Percentiles rank a stretch among this genome's conserved stretches.
Evolutionary conservation across 352 stramenopile genomes (phyloP).

Genomic region (Phytophthora litchii): DNA sequence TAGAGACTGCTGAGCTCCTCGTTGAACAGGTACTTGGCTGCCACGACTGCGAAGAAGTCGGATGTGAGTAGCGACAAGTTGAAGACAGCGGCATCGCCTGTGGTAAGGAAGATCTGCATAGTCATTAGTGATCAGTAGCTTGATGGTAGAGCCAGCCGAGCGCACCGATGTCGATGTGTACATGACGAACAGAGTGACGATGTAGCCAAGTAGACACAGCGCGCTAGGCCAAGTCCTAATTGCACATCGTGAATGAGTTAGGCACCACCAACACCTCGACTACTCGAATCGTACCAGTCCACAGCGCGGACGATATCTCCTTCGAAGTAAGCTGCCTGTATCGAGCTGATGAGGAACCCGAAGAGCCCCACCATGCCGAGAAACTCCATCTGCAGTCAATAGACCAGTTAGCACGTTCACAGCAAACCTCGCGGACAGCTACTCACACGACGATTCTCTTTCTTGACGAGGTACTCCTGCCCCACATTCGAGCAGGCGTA

Average conservation of each 20-base stretch:
- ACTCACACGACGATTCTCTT: constrained; percentile 63
- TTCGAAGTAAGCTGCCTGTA: constrained; percentile 91
- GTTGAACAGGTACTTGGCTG: constrained; percentile 89
- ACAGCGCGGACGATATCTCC: constrained; percentile 42
- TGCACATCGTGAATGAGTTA: constrained; percentile 12
- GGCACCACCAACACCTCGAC: constrained; percentile 5
- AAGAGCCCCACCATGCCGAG: constrained; percentile 94
- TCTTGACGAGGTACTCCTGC: constrained; percentile 88
- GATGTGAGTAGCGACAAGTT: constrained; percentile 97
- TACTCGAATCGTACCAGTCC: constrained; percentile 43
- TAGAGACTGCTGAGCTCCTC: constrained; percentile 81
- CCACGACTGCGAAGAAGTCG: constrained; percentile 95
- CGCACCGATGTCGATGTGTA: constrained; percentile 88
- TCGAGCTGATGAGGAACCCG: constrained; percentile 87
- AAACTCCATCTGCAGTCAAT: constrained; percentile 85
- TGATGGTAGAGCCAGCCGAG: constrained; percentile 3
- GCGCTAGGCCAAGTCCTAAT: constrained; percentile 57
- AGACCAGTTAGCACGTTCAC: constrained; percentile 9
- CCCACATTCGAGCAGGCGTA: constrained; percentile 95
- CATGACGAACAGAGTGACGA: constrained; percentile 87
- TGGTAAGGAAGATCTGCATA: constrained; percentile 66
- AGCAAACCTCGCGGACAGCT: background rate
- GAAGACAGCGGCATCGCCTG: constrained; percentile 94
- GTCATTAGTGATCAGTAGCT: background rate
- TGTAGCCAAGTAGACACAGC: constrained; percentile 77